Percentiles rank a stretch among this genome's conserved stretches.
Conservation (phyloP, 139 green algal species). For the Chloropicon primus region DNA sequence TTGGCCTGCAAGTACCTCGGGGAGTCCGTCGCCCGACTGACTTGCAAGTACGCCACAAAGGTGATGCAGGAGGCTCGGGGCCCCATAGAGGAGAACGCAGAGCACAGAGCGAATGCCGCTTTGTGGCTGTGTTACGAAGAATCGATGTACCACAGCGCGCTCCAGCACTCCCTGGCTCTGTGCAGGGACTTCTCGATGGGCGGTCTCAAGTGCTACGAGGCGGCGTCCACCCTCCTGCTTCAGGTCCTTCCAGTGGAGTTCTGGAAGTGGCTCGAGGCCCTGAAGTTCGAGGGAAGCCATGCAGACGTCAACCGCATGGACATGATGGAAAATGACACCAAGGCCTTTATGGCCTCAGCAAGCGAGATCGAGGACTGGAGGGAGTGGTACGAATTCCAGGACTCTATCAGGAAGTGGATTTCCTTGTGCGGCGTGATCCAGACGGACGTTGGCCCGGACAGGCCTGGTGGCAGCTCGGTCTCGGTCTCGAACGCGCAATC, state of each 20-base stretch:
- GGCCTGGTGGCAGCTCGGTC: no score
- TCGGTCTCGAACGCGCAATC: neutral
- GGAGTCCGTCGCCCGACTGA: neutral
- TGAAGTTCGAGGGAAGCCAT: neutral
- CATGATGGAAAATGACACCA: neutral
- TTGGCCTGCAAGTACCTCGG: neutral
- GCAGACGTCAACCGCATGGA: neutral
- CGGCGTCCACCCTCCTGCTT: neutral
- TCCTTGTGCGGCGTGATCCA: no score
- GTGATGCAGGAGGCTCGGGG: neutral
- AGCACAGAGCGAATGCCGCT: neutral
- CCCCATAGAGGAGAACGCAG: neutral
- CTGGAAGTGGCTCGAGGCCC: neutral
- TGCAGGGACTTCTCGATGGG: neutral
- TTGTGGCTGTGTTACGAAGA: neutral
- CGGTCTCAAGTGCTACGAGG: neutral
- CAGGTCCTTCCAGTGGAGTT: neutral
- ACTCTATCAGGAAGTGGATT: neutral
- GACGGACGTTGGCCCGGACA: no score
- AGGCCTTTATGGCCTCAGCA: neutral
- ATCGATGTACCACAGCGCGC: neutral
- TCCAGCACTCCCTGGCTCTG: neutral
- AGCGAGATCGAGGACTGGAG: neutral
- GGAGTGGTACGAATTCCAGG: neutral
- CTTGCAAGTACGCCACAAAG: neutral